Evolutionary conservation across 768 basidiomycete genomes (phyloP), one percentile per base, ranked within the genome.

Genomic region (Suillus luteus): DNA sequence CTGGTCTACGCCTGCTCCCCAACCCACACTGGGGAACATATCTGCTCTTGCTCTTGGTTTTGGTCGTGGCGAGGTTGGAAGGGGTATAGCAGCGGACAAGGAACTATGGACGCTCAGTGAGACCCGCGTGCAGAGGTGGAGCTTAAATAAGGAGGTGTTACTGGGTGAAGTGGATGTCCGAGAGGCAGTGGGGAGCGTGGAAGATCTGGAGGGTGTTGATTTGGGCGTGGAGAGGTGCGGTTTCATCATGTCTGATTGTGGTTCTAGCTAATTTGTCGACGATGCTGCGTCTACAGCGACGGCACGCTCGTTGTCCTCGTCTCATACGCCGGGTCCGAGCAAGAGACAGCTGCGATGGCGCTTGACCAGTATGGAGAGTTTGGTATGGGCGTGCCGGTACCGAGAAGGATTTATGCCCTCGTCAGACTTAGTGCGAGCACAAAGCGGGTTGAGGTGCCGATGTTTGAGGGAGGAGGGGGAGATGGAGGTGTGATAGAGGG

Each of bases 161-260:
- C 68, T 81, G 2, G 63, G 82, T 41, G 89, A 91, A 65, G 75
- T 77, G 49, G 87, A 91, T 65, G 76, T 89, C 11, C 77, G 79
- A 7, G 71, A 78, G 1, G 84, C 83, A 22, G 73, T 92, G 24
- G 74, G 82, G 46, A 75, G 78, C 40, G 79, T 81, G 62, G 75
- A 91, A 48, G 91, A 92, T 67, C 75, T 94, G 4, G 92, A 94
- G 70, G 74, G 93, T 46, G 77, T 92, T 54, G 92, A 93, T 77
- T 67, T 92, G 40, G 84, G 83, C 7, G 72, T 89, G 19, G 85
- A 87, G 61, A 79, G 79, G 89, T 89, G 63, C 60, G 81, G 65
- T 65, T 61, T 57, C 27, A 51, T 5, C 38, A 54, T 33, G n/a
- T 49, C 15, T 44, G 3, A 6, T 41, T 8, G 5, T 27, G 5